Base-by-base conservation (phyloP, 768 basidiomycete genomes). In the Strobilomyces dryophilus region DNA sequence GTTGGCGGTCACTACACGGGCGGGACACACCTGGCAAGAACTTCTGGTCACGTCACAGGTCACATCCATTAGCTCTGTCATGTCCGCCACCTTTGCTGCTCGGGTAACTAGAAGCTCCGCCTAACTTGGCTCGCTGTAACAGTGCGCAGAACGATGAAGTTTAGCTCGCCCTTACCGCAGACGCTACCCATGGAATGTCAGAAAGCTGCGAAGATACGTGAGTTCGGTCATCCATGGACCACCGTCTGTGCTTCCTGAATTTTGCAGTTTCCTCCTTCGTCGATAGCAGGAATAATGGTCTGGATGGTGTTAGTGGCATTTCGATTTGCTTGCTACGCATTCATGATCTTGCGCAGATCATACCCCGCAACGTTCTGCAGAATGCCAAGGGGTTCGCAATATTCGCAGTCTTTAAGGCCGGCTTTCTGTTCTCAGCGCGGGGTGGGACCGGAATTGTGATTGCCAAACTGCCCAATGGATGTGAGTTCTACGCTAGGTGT, bases 361-460 rank as follows among this genome's bases (percentile, higher is more conserved):
- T 85, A 52, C 83, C 83, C 31, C 73, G 76, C 21, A 67, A 61
- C 36, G 76, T 86, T 9, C 72, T 86, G 20, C 76, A 82, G 58
- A 71, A 76, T 53, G 84, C 84, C 15, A 76, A 71, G 29, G 84
- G 94, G 5, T 95, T 95, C 64, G 92, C 91, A n/a, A 91, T 93
- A 44, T 92, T 93, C 67, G 91, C 88, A 5, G 80, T 94, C 47
- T 79, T 92, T 71, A 94, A 93, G 62, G 81, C 77, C 20, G 76
- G 76, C 1, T 82, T 85, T 61, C 60, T 84, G 15, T 83, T 93
- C 71, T 79, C 80, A 40, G 91, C 89, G 3, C 76, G 90, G 62
- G 94, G 85, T 21, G 83, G 93, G 21, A 85, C 84, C 42, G 94
- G 94, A 8, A 72, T 98, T 18, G 94, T 95, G 34, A 94, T 98